Conservation (phyloP, 2,329 filamentous ascomycete species). For the Monilinia fructigena region DNA sequence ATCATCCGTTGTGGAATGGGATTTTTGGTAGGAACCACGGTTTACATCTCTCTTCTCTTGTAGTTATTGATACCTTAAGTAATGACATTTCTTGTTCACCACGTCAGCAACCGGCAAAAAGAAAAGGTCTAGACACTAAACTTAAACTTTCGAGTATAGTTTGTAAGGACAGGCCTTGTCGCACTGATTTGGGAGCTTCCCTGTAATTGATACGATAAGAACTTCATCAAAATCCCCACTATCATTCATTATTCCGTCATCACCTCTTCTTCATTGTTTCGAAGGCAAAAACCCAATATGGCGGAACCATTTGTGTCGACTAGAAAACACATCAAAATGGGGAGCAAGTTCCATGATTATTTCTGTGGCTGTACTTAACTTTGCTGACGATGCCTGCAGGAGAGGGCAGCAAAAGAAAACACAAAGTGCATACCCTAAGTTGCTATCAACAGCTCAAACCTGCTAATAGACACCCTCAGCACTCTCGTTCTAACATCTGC, state of each 20-base stretch:
- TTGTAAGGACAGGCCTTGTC: background rate
- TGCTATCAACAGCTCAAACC: background rate
- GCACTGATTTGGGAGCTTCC: conserved; percentile 5
- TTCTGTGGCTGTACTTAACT: background rate
- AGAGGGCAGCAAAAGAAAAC: conserved; percentile 30
- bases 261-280: background rate
- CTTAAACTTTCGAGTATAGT: background rate
- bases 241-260: conserved; percentile 6
- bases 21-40: background rate
- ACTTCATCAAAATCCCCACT: conserved; percentile 8
- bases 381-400: conserved; percentile 25
- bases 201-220: background rate
- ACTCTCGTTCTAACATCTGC: conserved; percentile 40
- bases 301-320: conserved; percentile 30
- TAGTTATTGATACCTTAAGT: conserved; percentile 24
- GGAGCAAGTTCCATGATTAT: conserved; percentile 27
- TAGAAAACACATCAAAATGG: conserved; percentile 36
- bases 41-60: conserved; percentile 27
- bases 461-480: conserved; percentile 24
- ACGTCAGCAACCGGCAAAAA: background rate
- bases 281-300: background rate
- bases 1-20: conserved; percentile 7
- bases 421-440: conserved; percentile 27
- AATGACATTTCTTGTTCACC: conserved; percentile 47
- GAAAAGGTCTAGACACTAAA: conserved; percentile 46